Conservation (phyloP, 306 rosid genomes). For the Sicyos edulis region DNA sequence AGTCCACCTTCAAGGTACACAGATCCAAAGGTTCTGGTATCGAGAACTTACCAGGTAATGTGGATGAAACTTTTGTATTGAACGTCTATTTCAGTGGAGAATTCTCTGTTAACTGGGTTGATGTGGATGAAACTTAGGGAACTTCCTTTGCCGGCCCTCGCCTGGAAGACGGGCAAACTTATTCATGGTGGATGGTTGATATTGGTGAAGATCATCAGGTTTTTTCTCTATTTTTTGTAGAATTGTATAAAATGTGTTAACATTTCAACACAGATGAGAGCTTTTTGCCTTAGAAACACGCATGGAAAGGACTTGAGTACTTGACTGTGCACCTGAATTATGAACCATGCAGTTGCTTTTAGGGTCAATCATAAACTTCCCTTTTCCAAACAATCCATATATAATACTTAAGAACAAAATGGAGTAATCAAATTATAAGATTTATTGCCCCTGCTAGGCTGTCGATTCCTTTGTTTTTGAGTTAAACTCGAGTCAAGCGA, state of each 20-base stretch:
- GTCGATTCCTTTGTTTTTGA: neutral
- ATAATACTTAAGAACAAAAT: neutral
- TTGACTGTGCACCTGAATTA: neutral
- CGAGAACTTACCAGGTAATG: constrained; percentile 78
- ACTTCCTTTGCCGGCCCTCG: constrained; percentile 90
- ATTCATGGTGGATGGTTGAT: constrained; percentile 93
- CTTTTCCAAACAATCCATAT: neutral
- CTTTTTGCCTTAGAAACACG: neutral
- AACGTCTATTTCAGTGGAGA: constrained; percentile 11
- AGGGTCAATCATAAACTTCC: neutral
- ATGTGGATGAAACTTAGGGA: constrained; percentile 44
- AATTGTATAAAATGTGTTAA: neutral
- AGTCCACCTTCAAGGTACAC: constrained; percentile 86
- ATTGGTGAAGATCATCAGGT: constrained; percentile 86
- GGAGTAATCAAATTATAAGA: neutral
- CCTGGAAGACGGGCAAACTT: constrained; percentile 55
- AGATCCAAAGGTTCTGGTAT: constrained; percentile 86
- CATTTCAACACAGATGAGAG: neutral
- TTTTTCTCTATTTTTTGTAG: constrained; percentile 8
- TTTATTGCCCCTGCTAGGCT: neutral
- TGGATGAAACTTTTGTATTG: neutral
- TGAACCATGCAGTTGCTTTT: neutral
- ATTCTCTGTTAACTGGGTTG: constrained; percentile 18
- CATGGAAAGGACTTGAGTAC: neutral
- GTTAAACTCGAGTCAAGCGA: neutral